Evolutionary conservation across 192 early-diverging fungal genomes (phyloP).

Genomic region (Coemansia sp.): DNA sequence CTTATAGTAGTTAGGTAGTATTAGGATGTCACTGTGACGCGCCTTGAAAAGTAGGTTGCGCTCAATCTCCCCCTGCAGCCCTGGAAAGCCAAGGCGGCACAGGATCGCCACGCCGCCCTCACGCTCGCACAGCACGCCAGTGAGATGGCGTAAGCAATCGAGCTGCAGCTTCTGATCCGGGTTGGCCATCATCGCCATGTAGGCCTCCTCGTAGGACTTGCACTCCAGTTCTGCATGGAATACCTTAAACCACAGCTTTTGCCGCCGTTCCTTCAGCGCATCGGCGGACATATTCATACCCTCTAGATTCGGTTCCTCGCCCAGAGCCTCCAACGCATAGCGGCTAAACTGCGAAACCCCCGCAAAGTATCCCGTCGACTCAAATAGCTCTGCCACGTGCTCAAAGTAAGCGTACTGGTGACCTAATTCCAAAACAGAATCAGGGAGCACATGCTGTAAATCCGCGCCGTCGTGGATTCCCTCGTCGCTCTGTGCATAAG

Average conservation of each 20-base stretch:
- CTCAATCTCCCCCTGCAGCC: constrained; percentile 52
- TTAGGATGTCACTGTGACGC: constrained; percentile 41
- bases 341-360: constrained; percentile 25
- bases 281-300: constrained; percentile 7
- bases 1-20: constrained; percentile 44
- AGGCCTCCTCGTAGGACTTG: constrained; percentile 42
- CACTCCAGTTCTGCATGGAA: constrained; percentile 51
- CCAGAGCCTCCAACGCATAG: constrained; percentile 30
- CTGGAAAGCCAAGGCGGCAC: constrained; percentile 43
- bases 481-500: constrained; percentile 22
- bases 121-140: constrained; percentile 51
- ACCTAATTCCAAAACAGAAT: constrained; percentile 14
- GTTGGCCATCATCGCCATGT: constrained; percentile 52
- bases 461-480: constrained; percentile 23
- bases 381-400: constrained; percentile 47
- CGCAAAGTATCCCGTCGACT: constrained; percentile 7
- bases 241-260: constrained; percentile 47
- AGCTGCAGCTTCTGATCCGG: constrained; percentile 35
- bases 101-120: constrained; percentile 32
- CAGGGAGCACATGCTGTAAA: constrained; percentile 36
- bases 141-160: constrained; percentile 52
- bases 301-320: constrained; percentile 15
- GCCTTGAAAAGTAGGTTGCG: constrained; percentile 53
- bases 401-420: constrained; percentile 36
- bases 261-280: constrained; percentile 12